These are phyloP conservation scores for Phoma sp. DNA, from an alignment of 2,329 filamentous ascomycete genomes.

Conservation along the genomic window DNA sequence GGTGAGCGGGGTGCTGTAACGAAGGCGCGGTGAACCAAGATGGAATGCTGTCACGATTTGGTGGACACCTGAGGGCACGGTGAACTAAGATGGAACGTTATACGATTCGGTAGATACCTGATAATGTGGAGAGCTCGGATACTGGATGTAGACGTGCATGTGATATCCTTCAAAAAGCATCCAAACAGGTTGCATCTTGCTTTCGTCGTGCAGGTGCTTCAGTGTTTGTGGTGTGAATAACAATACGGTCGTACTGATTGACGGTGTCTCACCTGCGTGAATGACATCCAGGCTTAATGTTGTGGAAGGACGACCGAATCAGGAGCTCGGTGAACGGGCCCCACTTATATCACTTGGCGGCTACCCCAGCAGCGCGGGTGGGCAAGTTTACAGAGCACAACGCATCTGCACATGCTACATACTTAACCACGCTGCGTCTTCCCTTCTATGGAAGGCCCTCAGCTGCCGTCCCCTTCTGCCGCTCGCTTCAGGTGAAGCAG, in stretches of 20 bases:
- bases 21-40: background rate
- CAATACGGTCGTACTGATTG: too few relatives aligned
- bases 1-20: conserved; percentile 13
- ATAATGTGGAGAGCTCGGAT: conserved; percentile 7
- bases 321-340: conserved; percentile 15
- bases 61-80: background rate
- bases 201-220: background rate
- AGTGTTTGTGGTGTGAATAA: background rate
- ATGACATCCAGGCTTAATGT: too few relatives aligned
- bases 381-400: conserved; percentile 14
- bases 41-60: background rate
- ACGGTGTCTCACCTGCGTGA: too few relatives aligned
- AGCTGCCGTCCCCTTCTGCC: conserved; percentile 29
- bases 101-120: background rate
- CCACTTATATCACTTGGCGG: conserved; percentile 1
- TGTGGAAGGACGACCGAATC: background rate
- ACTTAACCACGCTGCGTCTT: conserved; percentile 13
- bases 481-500: conserved; percentile 47
- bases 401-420: background rate
- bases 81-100: background rate
- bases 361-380: conserved; percentile 1
- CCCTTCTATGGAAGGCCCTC: conserved; percentile 46
- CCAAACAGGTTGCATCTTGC: background rate
- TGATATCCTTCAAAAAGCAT: conserved; percentile 3
- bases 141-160: conserved; percentile 16